Conservation (phyloP, 371 early-diverging fungal genomes). For the Batkoa obscura region DNA sequence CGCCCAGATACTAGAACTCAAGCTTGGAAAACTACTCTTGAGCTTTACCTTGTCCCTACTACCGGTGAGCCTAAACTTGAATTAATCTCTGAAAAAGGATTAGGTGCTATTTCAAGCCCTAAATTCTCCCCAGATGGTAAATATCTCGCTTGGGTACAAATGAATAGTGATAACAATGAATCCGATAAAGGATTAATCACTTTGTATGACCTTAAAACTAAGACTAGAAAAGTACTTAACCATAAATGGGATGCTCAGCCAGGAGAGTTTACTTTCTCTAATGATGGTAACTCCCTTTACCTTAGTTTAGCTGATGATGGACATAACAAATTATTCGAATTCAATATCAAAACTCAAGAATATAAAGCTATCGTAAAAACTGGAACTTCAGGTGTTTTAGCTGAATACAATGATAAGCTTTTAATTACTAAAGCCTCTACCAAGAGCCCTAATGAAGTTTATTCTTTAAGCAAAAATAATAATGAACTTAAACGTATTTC, state of each 20-base stretch:
- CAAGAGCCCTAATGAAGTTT: conserved; percentile 22
- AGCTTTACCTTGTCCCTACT: conserved; percentile 40
- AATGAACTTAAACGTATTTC: conserved; percentile 14
- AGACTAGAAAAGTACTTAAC: conserved; percentile 21
- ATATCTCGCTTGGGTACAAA: conserved; percentile 50
- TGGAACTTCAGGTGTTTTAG: conserved; percentile 12
- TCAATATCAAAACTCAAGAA: conserved; percentile 19
- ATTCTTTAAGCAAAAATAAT: conserved; percentile 15
- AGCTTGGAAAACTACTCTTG: conserved; percentile 63
- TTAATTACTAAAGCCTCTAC: conserved; percentile 21
- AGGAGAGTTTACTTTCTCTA: conserved; percentile 27
- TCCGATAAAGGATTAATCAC: conserved; percentile 52
- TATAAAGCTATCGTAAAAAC: not conserved
- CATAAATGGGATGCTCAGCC: conserved; percentile 45
- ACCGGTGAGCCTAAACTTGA: conserved; percentile 18
- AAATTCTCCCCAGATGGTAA: conserved; percentile 36
- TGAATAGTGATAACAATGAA: conserved; percentile 47
- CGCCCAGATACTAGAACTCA: conserved; percentile 34
- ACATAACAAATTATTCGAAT: conserved; percentile 28
- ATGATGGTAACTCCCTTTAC: conserved; percentile 23
- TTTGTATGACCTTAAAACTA: conserved; percentile 9
- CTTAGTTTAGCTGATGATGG: conserved; percentile 40
- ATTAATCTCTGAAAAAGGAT: conserved; percentile 27
- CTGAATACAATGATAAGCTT: conserved; percentile 17
- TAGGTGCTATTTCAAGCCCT: conserved; percentile 42